Evolutionary conservation across 2,329 filamentous ascomycete genomes (phyloP).

Genomic region (Aspergillus hiratsukae): DNA sequence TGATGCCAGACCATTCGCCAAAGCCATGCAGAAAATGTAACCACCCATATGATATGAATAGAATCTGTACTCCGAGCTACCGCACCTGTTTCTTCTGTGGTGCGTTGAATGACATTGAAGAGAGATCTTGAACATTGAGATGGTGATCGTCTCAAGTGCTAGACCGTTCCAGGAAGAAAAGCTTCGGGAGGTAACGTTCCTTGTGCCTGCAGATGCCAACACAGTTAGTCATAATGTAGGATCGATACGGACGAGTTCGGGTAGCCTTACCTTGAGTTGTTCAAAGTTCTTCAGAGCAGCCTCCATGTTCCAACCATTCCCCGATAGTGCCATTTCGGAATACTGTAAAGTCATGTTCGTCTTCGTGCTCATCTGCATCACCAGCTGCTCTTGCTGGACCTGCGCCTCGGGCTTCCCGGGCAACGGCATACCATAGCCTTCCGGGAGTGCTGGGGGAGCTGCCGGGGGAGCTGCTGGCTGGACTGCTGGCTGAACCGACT

Average conservation of each 20-base stretch:
- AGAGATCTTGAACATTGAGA: background rate
- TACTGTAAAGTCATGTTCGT: slow-evolving; percentile 78
- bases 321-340: slow-evolving; percentile 73
- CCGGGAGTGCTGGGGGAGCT: slow-evolving; percentile 27
- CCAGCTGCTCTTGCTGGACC: slow-evolving; percentile 64
- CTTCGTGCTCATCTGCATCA: slow-evolving; percentile 65
- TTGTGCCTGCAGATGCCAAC: slow-evolving; percentile 21
- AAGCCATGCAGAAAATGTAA: slow-evolving; percentile 27
- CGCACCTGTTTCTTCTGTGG: background rate
- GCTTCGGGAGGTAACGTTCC: slow-evolving; percentile 48
- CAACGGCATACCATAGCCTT: slow-evolving; percentile 38
- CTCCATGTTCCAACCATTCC: slow-evolving; percentile 75
- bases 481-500: slow-evolving; percentile 13
- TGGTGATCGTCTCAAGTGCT: background rate
- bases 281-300: slow-evolving; percentile 71
- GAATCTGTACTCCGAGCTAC: slow-evolving; percentile 5
- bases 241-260: background rate
- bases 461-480: slow-evolving; percentile 24
- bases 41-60: slow-evolving; percentile 8
- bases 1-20: slow-evolving; percentile 23
- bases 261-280: slow-evolving; percentile 61
- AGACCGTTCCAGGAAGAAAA: slow-evolving; percentile 34
- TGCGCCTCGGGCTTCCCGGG: slow-evolving; percentile 46
- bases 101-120: background rate
- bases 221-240: slow-evolving; percentile 17